A percentile compares a stretch with the other conserved stretches of the same genome.
Evolutionary conservation across 2,329 filamentous ascomycete species (phyloP).

Genomic region (Metarhizium album): DNA sequence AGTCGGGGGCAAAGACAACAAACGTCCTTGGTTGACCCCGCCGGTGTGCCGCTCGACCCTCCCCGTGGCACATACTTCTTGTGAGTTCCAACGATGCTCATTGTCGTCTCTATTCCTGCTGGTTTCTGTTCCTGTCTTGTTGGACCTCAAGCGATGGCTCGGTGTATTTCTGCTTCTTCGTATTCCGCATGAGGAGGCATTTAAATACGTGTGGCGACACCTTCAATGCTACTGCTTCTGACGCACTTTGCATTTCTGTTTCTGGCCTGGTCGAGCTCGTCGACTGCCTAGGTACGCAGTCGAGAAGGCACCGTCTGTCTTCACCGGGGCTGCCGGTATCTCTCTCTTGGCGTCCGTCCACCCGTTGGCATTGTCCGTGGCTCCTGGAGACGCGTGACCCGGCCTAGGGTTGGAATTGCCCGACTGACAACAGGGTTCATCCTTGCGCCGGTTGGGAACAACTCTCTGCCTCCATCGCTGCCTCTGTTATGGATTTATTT

Average conservation of each 20-base stretch:
- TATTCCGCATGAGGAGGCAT: neutral
- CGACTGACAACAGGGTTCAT: constrained; percentile 7
- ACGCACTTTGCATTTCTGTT: neutral
- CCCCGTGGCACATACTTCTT: constrained; percentile 1
- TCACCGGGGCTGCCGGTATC: too few species aligned
- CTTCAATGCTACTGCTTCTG: neutral
- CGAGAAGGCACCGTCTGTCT: neutral
- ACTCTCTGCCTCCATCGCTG: neutral
- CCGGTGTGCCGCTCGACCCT: constrained; percentile 5
- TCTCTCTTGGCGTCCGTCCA: too few species aligned
- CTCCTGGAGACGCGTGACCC: neutral
- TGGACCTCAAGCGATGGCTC: neutral
- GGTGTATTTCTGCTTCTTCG: neutral
- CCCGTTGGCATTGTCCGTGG: too few species aligned
- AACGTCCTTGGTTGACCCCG: constrained; percentile 1
- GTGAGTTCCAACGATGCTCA: constrained; percentile 4
- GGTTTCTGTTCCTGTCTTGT: neutral
- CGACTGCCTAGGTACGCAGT: too few species aligned
- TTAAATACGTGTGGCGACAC: neutral
- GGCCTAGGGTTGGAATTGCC: constrained; percentile 1
- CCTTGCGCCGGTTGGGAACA: constrained; percentile 10
- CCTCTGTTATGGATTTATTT: constrained; percentile 2
- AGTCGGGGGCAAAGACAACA: neutral
- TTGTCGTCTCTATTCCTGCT: neutral
- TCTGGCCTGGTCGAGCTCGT: neutral